phyloP scores from a whole-genome alignment of 164 flowering plant species.

The Vitis labrusca region DNA sequence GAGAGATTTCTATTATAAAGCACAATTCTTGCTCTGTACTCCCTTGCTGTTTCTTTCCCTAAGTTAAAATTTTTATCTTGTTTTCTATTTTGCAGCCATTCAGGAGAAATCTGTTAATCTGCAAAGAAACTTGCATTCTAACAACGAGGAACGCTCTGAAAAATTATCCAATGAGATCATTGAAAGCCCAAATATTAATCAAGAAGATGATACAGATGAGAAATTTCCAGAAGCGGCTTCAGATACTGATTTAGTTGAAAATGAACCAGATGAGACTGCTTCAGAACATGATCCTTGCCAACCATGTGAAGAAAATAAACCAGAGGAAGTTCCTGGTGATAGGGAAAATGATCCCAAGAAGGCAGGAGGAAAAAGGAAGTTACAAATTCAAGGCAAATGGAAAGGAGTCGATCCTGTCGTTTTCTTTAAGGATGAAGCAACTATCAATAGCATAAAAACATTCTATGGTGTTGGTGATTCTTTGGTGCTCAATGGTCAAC shows the following conservation, averaged over 20 bases:
- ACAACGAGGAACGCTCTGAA: constrained; percentile 6
- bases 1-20: no score
- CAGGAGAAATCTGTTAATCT: constrained; percentile 26
- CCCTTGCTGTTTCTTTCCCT: not conserved
- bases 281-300: constrained; percentile 23
- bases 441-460: constrained; percentile 53
- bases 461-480: constrained; percentile 87
- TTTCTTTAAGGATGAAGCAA: constrained; percentile 63
- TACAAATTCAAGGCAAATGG: constrained; percentile 87
- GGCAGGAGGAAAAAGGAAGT: constrained; percentile 54
- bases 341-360: constrained; percentile 28
- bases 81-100: constrained; percentile 28
- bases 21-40: not conserved
- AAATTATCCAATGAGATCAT: constrained; percentile 9
- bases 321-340: constrained; percentile 27
- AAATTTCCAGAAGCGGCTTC: constrained; percentile 28
- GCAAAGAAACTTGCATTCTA: constrained; percentile 6
- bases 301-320: constrained; percentile 24
- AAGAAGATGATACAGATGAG: constrained; percentile 20
- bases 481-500: constrained; percentile 73
- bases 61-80: not conserved
- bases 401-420: constrained; percentile 94
- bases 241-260: constrained; percentile 30
- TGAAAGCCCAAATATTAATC: constrained; percentile 13
- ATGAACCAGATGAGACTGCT: constrained; percentile 29